phyloP scores from a whole-genome alignment of 192 early-diverging fungal genomes.

The Spizellomyces sp. region DNA sequence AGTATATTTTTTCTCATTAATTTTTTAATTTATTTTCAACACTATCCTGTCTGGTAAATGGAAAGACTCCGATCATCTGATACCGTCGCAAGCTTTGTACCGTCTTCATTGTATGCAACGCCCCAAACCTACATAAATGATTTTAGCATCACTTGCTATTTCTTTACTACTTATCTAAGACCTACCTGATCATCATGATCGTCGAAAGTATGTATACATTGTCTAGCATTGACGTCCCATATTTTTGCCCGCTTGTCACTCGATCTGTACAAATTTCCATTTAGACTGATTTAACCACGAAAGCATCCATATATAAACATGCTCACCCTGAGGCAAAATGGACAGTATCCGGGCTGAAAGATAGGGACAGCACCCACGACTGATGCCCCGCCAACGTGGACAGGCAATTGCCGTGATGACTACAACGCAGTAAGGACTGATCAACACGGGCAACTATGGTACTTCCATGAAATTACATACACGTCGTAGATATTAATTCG shows the following conservation, averaged over 20 bases:
- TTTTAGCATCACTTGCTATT: not conserved
- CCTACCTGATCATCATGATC: conserved; percentile 74
- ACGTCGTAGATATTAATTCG: conserved; percentile 76
- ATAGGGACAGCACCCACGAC: conserved; percentile 79
- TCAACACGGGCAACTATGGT: not conserved
- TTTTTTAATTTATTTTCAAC: too few species aligned
- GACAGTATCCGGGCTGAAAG: conserved; percentile 61
- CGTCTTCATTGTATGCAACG: conserved; percentile 76
- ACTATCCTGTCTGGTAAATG: conserved; percentile 38
- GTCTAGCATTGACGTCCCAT: conserved; percentile 74
- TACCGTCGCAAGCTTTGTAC: conserved; percentile 70
- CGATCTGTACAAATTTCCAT: conserved; percentile 41
- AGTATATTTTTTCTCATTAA: too few species aligned
- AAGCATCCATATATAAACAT: too few species aligned
- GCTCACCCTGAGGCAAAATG: conserved; percentile 71
- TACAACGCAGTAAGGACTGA: conserved; percentile 3
- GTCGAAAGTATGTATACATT: conserved; percentile 78
- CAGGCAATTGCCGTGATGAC: conserved; percentile 73
- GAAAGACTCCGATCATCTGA: conserved; percentile 68
- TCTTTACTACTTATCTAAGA: not conserved
- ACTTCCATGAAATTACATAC: conserved; percentile 18
- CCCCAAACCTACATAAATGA: conserved; percentile 71
- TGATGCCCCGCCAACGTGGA: conserved; percentile 75
- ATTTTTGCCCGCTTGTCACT: conserved; percentile 81
- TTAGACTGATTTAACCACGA: too few species aligned